Conservation (phyloP, 805 yeast genomes). For the Teunomyces kruisii region DNA sequence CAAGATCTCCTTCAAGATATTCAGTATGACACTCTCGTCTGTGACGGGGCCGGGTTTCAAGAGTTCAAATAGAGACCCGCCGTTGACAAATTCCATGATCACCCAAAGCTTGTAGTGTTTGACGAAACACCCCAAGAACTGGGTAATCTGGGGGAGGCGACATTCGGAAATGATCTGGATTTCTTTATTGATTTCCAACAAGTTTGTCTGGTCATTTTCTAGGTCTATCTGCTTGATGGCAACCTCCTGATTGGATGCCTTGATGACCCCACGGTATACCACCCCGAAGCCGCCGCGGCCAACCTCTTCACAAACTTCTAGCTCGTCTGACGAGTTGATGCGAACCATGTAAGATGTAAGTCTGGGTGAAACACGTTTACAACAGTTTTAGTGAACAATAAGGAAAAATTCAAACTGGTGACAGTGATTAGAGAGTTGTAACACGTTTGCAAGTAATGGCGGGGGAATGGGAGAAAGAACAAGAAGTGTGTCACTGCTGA, state of each 20-base stretch:
- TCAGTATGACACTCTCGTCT: constrained; percentile 51
- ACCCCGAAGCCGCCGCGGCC: constrained; percentile 82
- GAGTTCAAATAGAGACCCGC: constrained; percentile 72
- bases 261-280: constrained; percentile 63
- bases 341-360: constrained; percentile 3
- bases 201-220: constrained; percentile 62
- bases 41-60: constrained; percentile 57
- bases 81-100: constrained; percentile 77
- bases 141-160: constrained; percentile 59
- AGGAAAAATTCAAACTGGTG: too few species aligned
- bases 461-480: neutral
- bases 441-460: neutral
- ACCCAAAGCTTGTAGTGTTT: constrained; percentile 73
- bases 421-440: too few species aligned
- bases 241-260: constrained; percentile 42
- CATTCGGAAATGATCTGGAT: constrained; percentile 70
- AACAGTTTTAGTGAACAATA: too few species aligned
- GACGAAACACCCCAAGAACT: constrained; percentile 70
- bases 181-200: constrained; percentile 71
- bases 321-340: constrained; percentile 35
- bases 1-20: constrained; percentile 54
- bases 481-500: neutral
- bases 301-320: constrained; percentile 51
- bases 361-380: too few species aligned
- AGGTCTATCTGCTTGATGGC: constrained; percentile 70